A percentile compares a stretch with the other conserved stretches of the same genome.
Evolutionary conservation across 2,329 filamentous ascomycete species (phyloP).

Genomic region (Aspergillus sp.): DNA sequence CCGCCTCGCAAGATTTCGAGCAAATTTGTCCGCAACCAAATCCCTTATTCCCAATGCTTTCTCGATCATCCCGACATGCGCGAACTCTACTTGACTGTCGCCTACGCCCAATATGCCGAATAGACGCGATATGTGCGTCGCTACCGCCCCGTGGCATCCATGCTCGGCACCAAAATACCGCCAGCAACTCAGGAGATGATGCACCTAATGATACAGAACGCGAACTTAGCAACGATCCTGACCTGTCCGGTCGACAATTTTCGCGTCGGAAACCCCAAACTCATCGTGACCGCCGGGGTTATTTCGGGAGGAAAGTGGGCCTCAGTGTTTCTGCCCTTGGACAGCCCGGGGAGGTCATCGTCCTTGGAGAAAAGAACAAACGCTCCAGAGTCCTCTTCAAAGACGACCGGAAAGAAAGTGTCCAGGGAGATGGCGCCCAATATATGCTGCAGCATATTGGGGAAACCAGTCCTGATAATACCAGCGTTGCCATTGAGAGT

Average conservation of each 20-base stretch:
- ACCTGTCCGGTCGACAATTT: too few relatives aligned
- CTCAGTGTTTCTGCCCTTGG: constrained; percentile 41
- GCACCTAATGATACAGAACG: too few relatives aligned
- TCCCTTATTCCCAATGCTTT: constrained; percentile 31
- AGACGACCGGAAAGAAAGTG: not conserved
- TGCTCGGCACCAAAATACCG: constrained; percentile 28
- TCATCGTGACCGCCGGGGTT: too few relatives aligned
- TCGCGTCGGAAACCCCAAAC: too few relatives aligned
- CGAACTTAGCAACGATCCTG: too few relatives aligned
- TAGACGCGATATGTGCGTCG: constrained; percentile 7
- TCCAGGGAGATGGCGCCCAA: constrained; percentile 12
- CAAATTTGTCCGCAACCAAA: not conserved
- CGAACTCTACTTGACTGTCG: constrained; percentile 30
- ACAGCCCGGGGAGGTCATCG: constrained; percentile 42
- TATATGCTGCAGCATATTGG: constrained; percentile 27
- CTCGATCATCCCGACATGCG: constrained; percentile 26
- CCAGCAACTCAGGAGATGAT: constrained; percentile 9
- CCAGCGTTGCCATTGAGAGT: constrained; percentile 28
- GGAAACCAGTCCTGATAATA: not conserved
- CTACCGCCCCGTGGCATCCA: constrained; percentile 20
- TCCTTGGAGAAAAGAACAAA: constrained; percentile 32
- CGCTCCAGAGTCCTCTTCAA: constrained; percentile 15
- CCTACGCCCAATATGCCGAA: constrained; percentile 17
- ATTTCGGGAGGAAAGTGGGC: constrained; percentile 10
- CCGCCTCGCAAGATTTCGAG: not conserved